Evolutionary conservation across 2,329 filamentous ascomycete genomes (phyloP), one percentile per base, ranked within the genome.

Genomic region (Colletotrichum noveboracense): DNA sequence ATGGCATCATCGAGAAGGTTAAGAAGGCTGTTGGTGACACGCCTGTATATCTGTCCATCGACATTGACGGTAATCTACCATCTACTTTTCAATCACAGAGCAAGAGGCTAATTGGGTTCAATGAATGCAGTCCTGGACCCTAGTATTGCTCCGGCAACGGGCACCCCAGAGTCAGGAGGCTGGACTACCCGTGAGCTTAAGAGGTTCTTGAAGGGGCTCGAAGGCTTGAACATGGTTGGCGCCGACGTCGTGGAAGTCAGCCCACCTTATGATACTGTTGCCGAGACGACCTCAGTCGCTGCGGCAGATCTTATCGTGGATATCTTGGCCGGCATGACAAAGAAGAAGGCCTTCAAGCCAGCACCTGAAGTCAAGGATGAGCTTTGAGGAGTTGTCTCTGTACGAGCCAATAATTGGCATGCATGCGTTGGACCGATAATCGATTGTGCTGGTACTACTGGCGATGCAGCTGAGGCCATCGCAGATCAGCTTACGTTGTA

Each of bases 231-330:
- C 28, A 24, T 61, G 58, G 58, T 61, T 12, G 58, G 58, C 12
- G 58, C 58, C 3, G 58, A 61, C 58, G 58, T 61, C 2, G 96
- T 98, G 6, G 96, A 98, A 87, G 95, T 97, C 12, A 92, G 93
- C 56, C 95, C 95, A 0, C 94, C 94, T 10, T 98, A 97, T 82
- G 95, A 98, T 87, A 93, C 93, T 14, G 87, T 87, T 7, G 94
- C 92, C 1, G 96, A 98, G 86, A 93, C 93, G 80, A 98, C 95
- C 32, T 94, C 94, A 38, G 75, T 76, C 16, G 65, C 65, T 36
- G 65, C 65, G 16, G 65, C 65, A 3, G 65, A 67, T 21, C 32
- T 67, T 9, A 67, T 67, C 16, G 43, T 67, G n/a, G 43, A 67
- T 28, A 67, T 56, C 8, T 34, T 56, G 3, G 65, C 65, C 21